These are phyloP conservation scores for Chlorella variabilis DNA, from an alignment of 163 green algal genomes.

Conservation along the genomic window DNA sequence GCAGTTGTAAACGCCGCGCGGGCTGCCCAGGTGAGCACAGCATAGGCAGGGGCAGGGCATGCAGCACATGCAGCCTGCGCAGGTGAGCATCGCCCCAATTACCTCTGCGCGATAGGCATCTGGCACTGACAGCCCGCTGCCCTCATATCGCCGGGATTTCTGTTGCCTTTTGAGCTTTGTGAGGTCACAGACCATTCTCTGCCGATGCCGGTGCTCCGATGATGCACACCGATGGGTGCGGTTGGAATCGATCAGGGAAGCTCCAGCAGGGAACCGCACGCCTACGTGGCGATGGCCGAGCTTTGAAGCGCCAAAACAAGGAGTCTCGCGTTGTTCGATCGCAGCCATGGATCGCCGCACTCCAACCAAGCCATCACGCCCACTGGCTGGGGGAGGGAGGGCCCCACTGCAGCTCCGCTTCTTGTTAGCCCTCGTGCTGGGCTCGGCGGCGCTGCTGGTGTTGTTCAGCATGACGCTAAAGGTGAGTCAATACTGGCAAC, in stretches of 20 bases:
- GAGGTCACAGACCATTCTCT: conserved; percentile 9
- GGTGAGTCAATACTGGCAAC: background rate
- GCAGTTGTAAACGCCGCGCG: too few species aligned
- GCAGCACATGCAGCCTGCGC: too few species aligned
- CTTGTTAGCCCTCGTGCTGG: background rate
- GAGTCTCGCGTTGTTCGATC: too few species aligned
- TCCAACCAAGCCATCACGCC: background rate
- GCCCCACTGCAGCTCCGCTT: background rate
- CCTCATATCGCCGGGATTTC: conserved; percentile 24
- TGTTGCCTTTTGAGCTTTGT: conserved; percentile 36
- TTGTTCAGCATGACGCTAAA: background rate
- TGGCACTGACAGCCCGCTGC: background rate
- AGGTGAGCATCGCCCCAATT: background rate
- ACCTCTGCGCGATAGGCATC: background rate
- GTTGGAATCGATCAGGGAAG: too few species aligned
- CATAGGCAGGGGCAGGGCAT: too few species aligned
- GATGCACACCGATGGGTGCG: too few species aligned
- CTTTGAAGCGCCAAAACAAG: too few species aligned
- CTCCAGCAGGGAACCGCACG: too few species aligned
- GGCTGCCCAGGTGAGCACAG: too few species aligned
- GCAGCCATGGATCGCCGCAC: background rate
- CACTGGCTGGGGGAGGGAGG: background rate
- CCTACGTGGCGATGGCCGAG: too few species aligned
- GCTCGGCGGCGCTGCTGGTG: background rate
- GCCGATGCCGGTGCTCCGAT: too few species aligned